Evolutionary conservation across 2,329 filamentous ascomycete species (phyloP).

Genomic region (Laburnicola sp.): DNA sequence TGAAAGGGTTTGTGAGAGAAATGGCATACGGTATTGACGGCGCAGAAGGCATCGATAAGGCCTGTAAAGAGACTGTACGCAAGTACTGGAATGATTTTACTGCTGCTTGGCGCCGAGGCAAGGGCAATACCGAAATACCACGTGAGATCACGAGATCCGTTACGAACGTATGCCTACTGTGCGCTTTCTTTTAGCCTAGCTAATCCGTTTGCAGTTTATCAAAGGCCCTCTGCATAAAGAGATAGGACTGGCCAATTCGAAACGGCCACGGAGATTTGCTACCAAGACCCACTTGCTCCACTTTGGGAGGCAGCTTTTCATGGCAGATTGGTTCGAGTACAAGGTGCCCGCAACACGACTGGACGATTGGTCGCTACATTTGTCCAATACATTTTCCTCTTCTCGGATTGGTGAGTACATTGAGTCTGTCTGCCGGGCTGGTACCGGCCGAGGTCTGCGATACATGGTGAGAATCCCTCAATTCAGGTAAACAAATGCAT

Average conservation of each 20-base stretch:
- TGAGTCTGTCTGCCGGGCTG: conserved; percentile 14
- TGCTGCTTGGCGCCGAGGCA: conserved; percentile 12
- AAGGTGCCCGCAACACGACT: conserved; percentile 13
- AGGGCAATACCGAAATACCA: conserved; percentile 11
- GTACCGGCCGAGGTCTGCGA: conserved; percentile 16
- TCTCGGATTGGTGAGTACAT: conserved; percentile 20
- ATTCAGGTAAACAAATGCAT: background rate
- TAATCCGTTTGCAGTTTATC: conserved; percentile 8
- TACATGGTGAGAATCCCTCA: conserved; percentile 15
- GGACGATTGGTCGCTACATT: conserved; percentile 13
- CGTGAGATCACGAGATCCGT: conserved; percentile 12
- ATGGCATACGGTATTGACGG: conserved; percentile 6
- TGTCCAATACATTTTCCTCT: conserved; percentile 17
- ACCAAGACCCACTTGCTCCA: conserved; percentile 6
- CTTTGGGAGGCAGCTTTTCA: conserved; percentile 7
- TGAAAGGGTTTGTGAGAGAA: conserved; percentile 9
- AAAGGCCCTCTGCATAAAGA: conserved; percentile 8
- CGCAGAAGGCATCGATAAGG: conserved; percentile 4
- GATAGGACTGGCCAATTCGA: conserved; percentile 6
- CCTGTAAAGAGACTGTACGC: conserved; percentile 17
- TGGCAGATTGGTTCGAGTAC: conserved; percentile 16
- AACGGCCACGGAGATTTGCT: conserved; percentile 11
- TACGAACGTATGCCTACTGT: conserved; percentile 5
- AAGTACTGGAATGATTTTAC: conserved; percentile 22
- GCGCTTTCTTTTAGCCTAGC: background rate